Evolutionary conservation across 2,329 filamentous ascomycete genomes (phyloP).

Genomic region (Metarhizium guizhouense): DNA sequence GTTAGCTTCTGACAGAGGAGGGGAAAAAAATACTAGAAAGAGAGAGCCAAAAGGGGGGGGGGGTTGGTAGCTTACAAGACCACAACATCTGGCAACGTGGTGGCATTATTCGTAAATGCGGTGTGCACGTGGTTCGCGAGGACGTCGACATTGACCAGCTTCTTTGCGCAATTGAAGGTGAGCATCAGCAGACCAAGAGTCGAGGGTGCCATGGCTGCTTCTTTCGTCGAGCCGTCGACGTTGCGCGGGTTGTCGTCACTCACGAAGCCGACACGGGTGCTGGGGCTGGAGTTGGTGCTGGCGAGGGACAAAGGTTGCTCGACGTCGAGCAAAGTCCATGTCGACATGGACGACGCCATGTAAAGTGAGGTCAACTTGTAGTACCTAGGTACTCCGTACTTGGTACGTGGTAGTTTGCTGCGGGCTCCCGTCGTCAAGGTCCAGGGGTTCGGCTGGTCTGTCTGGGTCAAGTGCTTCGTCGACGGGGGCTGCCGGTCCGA

Average conservation of each 20-base stretch:
- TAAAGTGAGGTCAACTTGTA: too few species aligned
- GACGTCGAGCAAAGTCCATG: not conserved
- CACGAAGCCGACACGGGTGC: not conserved
- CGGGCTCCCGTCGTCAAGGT: too few species aligned
- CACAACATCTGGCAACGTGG: slow-evolving; percentile 42
- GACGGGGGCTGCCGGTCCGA: too few species aligned
- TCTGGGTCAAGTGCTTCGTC: too few species aligned
- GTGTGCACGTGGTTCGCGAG: slow-evolving; percentile 64
- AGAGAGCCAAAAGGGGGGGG: too few species aligned
- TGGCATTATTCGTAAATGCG: slow-evolving; percentile 41
- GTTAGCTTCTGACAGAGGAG: not conserved
- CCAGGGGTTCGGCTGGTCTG: too few species aligned
- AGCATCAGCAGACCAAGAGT: slow-evolving; percentile 65
- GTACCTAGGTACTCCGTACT: too few species aligned
- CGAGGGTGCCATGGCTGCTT: slow-evolving; percentile 26
- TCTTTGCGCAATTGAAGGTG: slow-evolving; percentile 83
- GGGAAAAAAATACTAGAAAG: not conserved
- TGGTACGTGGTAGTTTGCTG: too few species aligned
- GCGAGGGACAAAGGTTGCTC: not conserved
- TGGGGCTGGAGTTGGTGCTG: not conserved
- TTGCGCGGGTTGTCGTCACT: slow-evolving; percentile 3
- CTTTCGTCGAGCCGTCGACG: not conserved
- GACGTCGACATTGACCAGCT: slow-evolving; percentile 55
- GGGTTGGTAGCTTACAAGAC: slow-evolving; percentile 36
- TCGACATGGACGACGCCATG: not conserved